phyloP scores from a whole-genome alignment of 352 stramenopile genomes.

The Globisporangium paroecandrum region DNA sequence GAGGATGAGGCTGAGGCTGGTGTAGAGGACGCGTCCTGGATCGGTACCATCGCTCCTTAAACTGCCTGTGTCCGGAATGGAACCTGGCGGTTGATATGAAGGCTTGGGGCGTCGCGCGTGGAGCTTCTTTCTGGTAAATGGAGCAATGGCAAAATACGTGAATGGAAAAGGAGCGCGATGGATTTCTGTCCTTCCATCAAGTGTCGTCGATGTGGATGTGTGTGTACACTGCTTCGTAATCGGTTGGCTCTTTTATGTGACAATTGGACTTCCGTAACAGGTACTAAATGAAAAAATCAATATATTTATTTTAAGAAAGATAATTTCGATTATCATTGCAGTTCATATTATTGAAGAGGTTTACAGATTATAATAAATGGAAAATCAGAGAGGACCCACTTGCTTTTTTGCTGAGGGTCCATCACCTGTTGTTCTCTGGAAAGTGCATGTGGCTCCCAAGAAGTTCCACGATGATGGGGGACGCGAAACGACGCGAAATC shows the following conservation, averaged over 20 bases:
- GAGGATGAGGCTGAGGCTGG: not conserved
- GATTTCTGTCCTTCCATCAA: not conserved
- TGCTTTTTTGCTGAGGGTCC: not conserved
- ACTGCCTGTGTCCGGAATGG: not conserved
- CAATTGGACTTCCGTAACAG: not conserved
- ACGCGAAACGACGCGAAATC: not conserved
- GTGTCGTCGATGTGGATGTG: conserved; percentile 1
- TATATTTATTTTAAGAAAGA: not conserved
- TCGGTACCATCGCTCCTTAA: not conserved
- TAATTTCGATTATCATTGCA: not conserved
- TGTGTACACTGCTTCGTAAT: not conserved
- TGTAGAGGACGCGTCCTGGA: not conserved
- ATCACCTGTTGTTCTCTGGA: not conserved
- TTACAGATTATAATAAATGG: not conserved
- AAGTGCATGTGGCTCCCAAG: not conserved
- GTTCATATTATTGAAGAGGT: not conserved
- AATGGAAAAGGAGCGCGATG: not conserved
- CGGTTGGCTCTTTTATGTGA: not conserved
- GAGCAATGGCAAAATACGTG: not conserved
- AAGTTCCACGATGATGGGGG: not conserved
- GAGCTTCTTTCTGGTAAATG: not conserved
- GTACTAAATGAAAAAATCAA: not conserved
- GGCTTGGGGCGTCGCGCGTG: not conserved
- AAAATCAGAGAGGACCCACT: not conserved
- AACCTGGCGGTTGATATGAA: not conserved